A percentile compares a stretch with the other conserved stretches of the same genome.
These are phyloP conservation scores for Globisporangium radiosum DNA, from an alignment of 352 stramenopile genomes.

Conservation along the genomic window DNA sequence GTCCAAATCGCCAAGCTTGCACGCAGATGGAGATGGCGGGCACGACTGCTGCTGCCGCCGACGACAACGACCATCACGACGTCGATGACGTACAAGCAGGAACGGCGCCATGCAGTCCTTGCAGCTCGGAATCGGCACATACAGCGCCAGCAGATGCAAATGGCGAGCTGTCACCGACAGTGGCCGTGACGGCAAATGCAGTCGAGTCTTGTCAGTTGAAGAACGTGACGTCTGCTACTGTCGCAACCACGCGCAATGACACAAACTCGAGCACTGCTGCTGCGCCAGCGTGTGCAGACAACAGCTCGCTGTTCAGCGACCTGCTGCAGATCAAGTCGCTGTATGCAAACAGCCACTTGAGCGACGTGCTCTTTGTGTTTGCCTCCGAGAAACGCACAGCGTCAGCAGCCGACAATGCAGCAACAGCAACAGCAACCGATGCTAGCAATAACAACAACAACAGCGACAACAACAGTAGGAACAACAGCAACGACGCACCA, in stretches of 20 bases:
- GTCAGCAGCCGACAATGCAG: not conserved
- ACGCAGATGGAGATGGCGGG: too few relatives aligned
- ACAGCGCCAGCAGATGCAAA: too few relatives aligned
- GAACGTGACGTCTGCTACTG: not conserved
- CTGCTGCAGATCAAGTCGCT: constrained; percentile 48
- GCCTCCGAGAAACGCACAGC: constrained; percentile 22
- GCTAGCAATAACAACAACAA: not conserved
- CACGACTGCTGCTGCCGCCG: too few relatives aligned
- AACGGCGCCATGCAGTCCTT: not conserved
- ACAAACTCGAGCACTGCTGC: too few relatives aligned
- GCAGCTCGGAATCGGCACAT: too few relatives aligned
- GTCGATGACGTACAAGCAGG: not conserved
- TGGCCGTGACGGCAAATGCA: too few relatives aligned
- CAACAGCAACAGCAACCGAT: not conserved
- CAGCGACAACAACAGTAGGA: constrained; percentile 4
- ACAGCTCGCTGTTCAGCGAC: constrained; percentile 27
- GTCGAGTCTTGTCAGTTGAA: too few relatives aligned
- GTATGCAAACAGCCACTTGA: constrained; percentile 68
- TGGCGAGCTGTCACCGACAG: too few relatives aligned
- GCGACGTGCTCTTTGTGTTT: constrained; percentile 78
- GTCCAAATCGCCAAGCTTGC: too few relatives aligned
- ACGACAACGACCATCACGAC: not conserved
- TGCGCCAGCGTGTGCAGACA: not conserved
- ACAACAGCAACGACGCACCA: not conserved
- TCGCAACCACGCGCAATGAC: not conserved